These are phyloP conservation scores for Trichophyton schoenleinii DNA, from an alignment of 2,329 filamentous ascomycete genomes.

Conservation along the genomic window DNA sequence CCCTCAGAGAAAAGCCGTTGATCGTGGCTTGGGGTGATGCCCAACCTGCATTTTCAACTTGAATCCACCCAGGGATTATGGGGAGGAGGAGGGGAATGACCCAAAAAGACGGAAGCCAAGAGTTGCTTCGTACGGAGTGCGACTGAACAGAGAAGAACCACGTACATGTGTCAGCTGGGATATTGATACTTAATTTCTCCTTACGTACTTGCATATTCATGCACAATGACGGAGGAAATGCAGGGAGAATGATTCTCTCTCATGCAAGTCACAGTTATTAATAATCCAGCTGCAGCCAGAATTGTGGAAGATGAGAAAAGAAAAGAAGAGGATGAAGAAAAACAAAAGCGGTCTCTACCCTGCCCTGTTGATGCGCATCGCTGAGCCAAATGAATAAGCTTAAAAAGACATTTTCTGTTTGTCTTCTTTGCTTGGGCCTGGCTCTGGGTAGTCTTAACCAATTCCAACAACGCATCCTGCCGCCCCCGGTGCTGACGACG, in stretches of 20 bases:
- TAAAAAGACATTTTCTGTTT: conserved; percentile 3
- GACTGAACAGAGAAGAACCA: neutral
- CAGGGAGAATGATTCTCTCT: neutral
- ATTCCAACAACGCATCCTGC: neutral
- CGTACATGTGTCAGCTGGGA: conserved; percentile 2
- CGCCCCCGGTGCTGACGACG: neutral
- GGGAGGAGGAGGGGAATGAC: neutral
- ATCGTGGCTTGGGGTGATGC: neutral
- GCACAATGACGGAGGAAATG: neutral
- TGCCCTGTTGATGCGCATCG: neutral
- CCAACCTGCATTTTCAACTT: neutral
- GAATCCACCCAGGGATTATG: neutral
- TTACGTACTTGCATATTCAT: conserved; percentile 1
- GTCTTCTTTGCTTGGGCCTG: neutral
- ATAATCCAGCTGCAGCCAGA: neutral
- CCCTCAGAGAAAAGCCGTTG: neutral
- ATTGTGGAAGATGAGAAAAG: neutral
- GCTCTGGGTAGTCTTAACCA: neutral
- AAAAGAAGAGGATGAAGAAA: neutral
- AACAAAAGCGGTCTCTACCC: neutral
- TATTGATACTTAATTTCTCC: neutral
- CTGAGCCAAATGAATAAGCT: conserved; percentile 1
- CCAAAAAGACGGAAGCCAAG: neutral
- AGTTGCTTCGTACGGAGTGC: neutral
- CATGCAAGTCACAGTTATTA: conserved; percentile 2